phyloP scores from a whole-genome alignment of 441 rosid genomes.

The Dalechampia spathulata region DNA sequence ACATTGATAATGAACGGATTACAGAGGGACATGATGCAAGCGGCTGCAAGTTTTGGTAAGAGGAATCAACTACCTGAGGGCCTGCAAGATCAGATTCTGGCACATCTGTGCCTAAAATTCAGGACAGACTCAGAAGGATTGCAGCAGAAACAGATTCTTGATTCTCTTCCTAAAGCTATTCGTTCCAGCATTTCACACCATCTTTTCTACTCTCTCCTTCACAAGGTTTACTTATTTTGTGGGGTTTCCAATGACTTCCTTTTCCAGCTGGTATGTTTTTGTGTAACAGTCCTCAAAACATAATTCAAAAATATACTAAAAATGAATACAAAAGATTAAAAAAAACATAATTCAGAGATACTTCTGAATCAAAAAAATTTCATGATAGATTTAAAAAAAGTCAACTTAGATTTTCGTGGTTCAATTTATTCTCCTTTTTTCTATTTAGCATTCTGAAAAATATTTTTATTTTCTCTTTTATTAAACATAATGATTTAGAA shows the following conservation, averaged over 20 bases:
- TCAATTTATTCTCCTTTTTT: too few relatives aligned
- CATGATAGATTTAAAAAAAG: too few relatives aligned
- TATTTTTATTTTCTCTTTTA: too few relatives aligned
- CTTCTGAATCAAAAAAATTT: too few relatives aligned
- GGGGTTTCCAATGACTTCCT: conserved; percentile 77
- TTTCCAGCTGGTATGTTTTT: conserved; percentile 86
- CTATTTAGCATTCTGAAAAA: too few relatives aligned
- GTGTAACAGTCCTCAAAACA: too few relatives aligned
- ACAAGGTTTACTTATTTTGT: conserved; percentile 62
- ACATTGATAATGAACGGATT: too few relatives aligned
- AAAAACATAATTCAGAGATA: too few relatives aligned
- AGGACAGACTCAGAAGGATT: conserved; percentile 86
- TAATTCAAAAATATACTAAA: too few relatives aligned
- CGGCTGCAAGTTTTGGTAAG: conserved; percentile 73
- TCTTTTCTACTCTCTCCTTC: conserved; percentile 68
- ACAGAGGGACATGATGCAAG: conserved; percentile 85
- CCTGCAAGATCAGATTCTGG: conserved; percentile 85
- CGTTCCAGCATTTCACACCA: conserved; percentile 74
- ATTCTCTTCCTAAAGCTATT: conserved; percentile 85
- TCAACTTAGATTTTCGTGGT: too few relatives aligned
- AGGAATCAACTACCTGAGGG: conserved; percentile 66
- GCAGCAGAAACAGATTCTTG: conserved; percentile 78
- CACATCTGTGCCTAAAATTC: conserved; percentile 69
- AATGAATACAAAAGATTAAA: too few relatives aligned
- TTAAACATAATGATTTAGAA: too few relatives aligned